These are phyloP conservation scores for Boechera retrofracta DNA, from an alignment of 345 rosid species.

Conservation along the genomic window DNA sequence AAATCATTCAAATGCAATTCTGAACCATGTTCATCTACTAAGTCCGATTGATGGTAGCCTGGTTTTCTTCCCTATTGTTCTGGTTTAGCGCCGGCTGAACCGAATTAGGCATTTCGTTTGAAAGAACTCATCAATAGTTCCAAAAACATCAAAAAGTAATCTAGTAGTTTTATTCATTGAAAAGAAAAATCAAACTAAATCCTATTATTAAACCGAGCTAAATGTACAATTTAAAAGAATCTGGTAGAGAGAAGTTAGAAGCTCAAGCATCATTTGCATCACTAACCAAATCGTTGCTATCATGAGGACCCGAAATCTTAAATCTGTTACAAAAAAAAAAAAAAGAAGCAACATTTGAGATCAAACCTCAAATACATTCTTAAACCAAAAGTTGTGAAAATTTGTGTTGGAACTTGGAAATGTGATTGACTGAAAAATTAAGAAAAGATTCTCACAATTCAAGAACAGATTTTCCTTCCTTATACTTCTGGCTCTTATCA, in stretches of 20 bases:
- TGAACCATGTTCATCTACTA: too few species aligned
- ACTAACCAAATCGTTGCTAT: conserved; percentile 42
- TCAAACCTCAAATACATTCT: not conserved
- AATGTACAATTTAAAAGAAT: conserved; percentile 24
- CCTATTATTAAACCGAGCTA: too few species aligned
- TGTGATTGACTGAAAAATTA: not conserved
- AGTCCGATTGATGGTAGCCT: too few species aligned
- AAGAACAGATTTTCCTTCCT: conserved; percentile 92
- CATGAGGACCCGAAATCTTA: conserved; percentile 64
- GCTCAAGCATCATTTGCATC: conserved; percentile 27
- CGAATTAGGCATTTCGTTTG: too few species aligned
- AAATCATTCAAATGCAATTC: not conserved
- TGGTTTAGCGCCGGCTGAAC: too few species aligned
- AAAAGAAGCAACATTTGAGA: conserved; percentile 1
- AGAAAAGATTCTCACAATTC: conserved; percentile 65
- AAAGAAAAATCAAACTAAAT: too few species aligned
- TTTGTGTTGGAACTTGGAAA: conserved; percentile 8
- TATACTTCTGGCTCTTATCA: conserved; percentile 78
- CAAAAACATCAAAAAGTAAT: too few species aligned
- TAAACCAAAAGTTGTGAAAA: not conserved
- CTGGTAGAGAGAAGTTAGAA: not conserved
- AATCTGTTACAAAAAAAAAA: conserved; percentile 49
- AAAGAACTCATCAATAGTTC: too few species aligned
- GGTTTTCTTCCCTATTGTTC: too few species aligned
- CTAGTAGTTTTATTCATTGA: too few species aligned